Conservation (phyloP, 1,284 basidiomycete genomes). For the Takashimella tepidaria region DNA sequence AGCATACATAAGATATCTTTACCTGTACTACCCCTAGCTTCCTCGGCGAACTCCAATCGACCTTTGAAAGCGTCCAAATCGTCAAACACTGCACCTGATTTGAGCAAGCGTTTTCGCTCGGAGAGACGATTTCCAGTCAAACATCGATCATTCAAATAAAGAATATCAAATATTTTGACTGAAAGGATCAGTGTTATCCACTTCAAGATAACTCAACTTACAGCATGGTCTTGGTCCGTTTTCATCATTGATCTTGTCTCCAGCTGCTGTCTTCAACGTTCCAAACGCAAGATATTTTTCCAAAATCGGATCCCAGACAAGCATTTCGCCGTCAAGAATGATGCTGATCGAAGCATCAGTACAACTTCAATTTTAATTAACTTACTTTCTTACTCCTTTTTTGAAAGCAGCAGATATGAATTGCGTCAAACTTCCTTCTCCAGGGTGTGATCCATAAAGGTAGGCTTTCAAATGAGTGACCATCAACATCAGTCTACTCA, state of each 20-base stretch:
- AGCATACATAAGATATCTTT: slow-evolving; percentile 73
- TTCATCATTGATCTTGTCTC: slow-evolving; percentile 68
- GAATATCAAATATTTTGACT: slow-evolving; percentile 93
- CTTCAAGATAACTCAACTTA: slow-evolving; percentile 51
- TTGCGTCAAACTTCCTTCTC: slow-evolving; percentile 77
- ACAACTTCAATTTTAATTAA: too few species aligned
- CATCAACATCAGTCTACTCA: slow-evolving; percentile 7
- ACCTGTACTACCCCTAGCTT: slow-evolving; percentile 66
- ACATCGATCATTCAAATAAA: slow-evolving; percentile 63
- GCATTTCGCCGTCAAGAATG: slow-evolving; percentile 92
- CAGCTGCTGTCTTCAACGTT: slow-evolving; percentile 80
- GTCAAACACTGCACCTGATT: slow-evolving; percentile 33
- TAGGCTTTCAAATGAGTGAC: slow-evolving; percentile 50
- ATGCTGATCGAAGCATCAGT: slow-evolving; percentile 53
- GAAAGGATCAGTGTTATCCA: slow-evolving; percentile 5
- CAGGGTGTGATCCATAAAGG: slow-evolving; percentile 76
- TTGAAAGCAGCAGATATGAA: slow-evolving; percentile 71
- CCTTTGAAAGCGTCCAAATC: slow-evolving; percentile 55
- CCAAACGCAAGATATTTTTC: slow-evolving; percentile 85
- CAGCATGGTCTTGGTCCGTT: slow-evolving; percentile 79
- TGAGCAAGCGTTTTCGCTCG: slow-evolving; percentile 46
- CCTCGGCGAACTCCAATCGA: slow-evolving; percentile 68
- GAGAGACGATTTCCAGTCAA: slow-evolving; percentile 46
- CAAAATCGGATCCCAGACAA: slow-evolving; percentile 88
- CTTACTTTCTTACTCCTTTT: slow-evolving; percentile 70